Conservation (phyloP, 1,284 basidiomycete species). For the Rhodotorula mucilaginosa region DNA sequence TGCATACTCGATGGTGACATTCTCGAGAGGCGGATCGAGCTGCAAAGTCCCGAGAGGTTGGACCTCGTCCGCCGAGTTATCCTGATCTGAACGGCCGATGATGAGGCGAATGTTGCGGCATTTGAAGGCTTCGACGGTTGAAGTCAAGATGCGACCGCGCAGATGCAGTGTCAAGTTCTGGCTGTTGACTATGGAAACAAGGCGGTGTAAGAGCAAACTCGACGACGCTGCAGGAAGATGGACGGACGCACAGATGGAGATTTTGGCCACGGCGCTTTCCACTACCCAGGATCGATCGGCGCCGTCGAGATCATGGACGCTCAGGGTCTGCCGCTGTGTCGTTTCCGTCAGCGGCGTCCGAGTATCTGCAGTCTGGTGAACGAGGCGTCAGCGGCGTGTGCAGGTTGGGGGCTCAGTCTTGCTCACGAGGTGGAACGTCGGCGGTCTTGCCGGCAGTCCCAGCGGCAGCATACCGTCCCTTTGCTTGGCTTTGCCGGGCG, state of each 20-base stretch:
- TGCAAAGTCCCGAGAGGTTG: conserved; percentile 24
- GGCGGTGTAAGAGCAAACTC: not conserved
- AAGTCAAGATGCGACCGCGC: conserved; percentile 14
- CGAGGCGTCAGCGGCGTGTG: not conserved
- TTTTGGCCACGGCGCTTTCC: conserved; percentile 54
- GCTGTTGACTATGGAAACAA: conserved; percentile 15
- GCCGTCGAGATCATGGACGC: conserved; percentile 24
- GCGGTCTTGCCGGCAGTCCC: not conserved
- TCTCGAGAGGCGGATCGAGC: conserved; percentile 22
- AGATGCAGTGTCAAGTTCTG: conserved; percentile 24
- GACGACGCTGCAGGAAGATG: not conserved
- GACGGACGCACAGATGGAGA: conserved; percentile 66
- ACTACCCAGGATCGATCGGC: conserved; percentile 6
- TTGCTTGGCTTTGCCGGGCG: no score
- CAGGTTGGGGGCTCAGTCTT: not conserved
- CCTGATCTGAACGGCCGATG: not conserved
- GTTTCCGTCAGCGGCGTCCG: not conserved
- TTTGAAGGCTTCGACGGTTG: conserved; percentile 24
- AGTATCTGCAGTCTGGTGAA: conserved; percentile 5
- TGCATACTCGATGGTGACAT: conserved; percentile 7
- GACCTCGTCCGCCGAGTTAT: no score
- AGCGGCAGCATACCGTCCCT: conserved; percentile 12
- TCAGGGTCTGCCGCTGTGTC: conserved; percentile 12
- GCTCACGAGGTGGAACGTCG: conserved; percentile 13
- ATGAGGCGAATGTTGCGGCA: conserved; percentile 2